phyloP scores from a whole-genome alignment of 768 basidiomycete species.

The Leccinum aurantiacum region DNA sequence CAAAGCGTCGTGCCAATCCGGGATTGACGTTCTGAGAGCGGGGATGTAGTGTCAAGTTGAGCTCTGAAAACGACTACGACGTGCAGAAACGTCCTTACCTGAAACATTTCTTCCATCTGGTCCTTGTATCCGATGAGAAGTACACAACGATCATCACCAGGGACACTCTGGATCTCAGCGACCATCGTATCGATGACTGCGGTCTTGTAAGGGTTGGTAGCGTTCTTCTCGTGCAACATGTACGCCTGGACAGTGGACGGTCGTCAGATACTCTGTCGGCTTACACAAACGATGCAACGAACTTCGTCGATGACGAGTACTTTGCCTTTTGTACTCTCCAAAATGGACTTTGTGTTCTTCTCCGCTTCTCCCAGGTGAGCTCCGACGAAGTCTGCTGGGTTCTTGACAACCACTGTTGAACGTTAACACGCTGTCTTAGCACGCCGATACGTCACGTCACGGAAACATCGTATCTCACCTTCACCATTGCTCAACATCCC shows the following conservation, averaged over 20 bases:
- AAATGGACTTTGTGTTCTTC: conserved; percentile 61
- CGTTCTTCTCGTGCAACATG: conserved; percentile 53
- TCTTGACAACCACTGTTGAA: conserved; percentile 58
- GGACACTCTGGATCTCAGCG: conserved; percentile 67
- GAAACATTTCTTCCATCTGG: conserved; percentile 74
- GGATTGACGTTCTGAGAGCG: conserved; percentile 63
- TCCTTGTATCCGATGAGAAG: conserved; percentile 65
- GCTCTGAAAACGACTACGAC: neutral
- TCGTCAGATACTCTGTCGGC: neutral
- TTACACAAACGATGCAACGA: conserved; percentile 2
- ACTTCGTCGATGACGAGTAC: conserved; percentile 75
- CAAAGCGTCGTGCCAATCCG: conserved; percentile 64
- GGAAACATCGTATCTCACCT: conserved; percentile 40
- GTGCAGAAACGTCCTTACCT: conserved; percentile 39
- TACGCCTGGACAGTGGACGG: conserved; percentile 52
- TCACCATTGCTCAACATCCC: conserved; percentile 70
- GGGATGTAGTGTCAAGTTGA: neutral
- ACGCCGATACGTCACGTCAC: neutral
- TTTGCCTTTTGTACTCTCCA: conserved; percentile 59
- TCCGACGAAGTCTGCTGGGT: conserved; percentile 69
- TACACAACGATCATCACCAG: conserved; percentile 71
- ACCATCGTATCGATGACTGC: conserved; percentile 76
- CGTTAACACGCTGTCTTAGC: neutral
- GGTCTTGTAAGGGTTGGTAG: conserved; percentile 56
- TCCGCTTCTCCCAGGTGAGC: conserved; percentile 59